Evolutionary conservation across 2,329 filamentous ascomycete genomes (phyloP).

Genomic region (Trichophyton schoenleinii): DNA sequence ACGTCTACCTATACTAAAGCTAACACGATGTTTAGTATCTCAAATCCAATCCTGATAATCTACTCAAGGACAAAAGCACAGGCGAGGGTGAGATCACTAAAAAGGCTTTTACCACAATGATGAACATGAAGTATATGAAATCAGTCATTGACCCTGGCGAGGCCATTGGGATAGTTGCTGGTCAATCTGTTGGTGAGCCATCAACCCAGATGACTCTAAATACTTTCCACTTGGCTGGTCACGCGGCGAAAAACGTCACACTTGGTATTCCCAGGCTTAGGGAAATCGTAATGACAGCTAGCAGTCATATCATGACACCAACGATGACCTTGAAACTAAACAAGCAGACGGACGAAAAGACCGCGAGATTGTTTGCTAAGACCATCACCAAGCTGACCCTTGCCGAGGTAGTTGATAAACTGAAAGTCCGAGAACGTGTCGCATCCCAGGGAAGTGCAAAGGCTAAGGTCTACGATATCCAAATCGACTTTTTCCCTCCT

Average conservation of each 20-base stretch:
- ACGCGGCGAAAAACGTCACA: slow-evolving; percentile 97
- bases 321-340: slow-evolving; percentile 60
- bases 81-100: slow-evolving; percentile 40
- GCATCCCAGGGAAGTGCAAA: slow-evolving; percentile 53
- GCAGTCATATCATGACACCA: slow-evolving; percentile 75
- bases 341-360: slow-evolving; percentile 53
- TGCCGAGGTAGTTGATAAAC: slow-evolving; percentile 69
- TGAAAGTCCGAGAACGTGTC: slow-evolving; percentile 66
- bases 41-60: slow-evolving; percentile 56
- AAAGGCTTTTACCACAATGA: slow-evolving; percentile 68
- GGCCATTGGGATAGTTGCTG: slow-evolving; percentile 90
- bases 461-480: slow-evolving; percentile 75
- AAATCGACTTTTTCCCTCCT: slow-evolving; percentile 69
- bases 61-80: slow-evolving; percentile 50
- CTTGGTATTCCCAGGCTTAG: slow-evolving; percentile 92
- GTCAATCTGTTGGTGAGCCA: slow-evolving; percentile 91
- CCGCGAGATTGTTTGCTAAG: slow-evolving; percentile 75
- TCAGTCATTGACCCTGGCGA: slow-evolving; percentile 91
- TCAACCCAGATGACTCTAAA: slow-evolving; percentile 99
- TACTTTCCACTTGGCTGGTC: slow-evolving; percentile 98
- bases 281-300: slow-evolving; percentile 98
- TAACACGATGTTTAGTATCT: slow-evolving; percentile 44
- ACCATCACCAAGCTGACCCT: slow-evolving; percentile 77
- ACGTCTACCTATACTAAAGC: background rate
- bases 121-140: slow-evolving; percentile 84